Evolutionary conservation across 2,329 filamentous ascomycete species (phyloP), one percentile per base, ranked within the genome.

Genomic region (Diaporthe destruens): DNA sequence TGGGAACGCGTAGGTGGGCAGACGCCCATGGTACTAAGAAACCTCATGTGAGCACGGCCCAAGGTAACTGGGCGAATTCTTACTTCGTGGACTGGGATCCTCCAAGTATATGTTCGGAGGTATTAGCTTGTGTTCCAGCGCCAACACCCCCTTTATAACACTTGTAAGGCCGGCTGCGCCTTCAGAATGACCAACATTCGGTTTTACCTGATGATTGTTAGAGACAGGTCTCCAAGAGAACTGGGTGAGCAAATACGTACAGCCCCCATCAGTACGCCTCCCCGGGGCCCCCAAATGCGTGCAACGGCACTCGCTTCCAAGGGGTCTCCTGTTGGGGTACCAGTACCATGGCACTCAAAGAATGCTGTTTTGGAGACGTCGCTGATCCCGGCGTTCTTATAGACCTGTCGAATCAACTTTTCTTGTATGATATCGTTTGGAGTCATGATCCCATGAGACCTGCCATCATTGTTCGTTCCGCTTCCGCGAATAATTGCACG

Each of bases 261-360:
- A 23, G 49, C 49, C 2, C 49, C 49, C 23, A 53, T 53, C 49
- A 25, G 12, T 7, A 53, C 23, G 6, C 49, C 59, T 1, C 78
- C 77, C 0, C 75, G 47, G 1, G 78, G 57, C 0, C 76, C 76
- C 57, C 84, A 84, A 0, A 81, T 76, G 0, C 71, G 72, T 0
- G 75, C 77, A 6, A 87, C 78, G 0, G 83, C 82, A 0, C 69
- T 71, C 0, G 81, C 78, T 68, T 86, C 85, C 8, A 82, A 76
- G 0, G 82, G 82, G 65, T 87, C 85, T 0, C 86, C 86, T 0
- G 78, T 80, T 2, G 76, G 69, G 0, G 85, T 87, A 0, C 85
- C 85, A 0, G 85, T 87, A 0, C 84, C 85, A 49, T 87, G 86
- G 34, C 80, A 82, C 73, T 82, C 80, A 2, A 84, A 72, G 53